Base-by-base conservation (phyloP, 495 filamentous ascomycete genomes). In the Amorphotheca resinae region DNA sequence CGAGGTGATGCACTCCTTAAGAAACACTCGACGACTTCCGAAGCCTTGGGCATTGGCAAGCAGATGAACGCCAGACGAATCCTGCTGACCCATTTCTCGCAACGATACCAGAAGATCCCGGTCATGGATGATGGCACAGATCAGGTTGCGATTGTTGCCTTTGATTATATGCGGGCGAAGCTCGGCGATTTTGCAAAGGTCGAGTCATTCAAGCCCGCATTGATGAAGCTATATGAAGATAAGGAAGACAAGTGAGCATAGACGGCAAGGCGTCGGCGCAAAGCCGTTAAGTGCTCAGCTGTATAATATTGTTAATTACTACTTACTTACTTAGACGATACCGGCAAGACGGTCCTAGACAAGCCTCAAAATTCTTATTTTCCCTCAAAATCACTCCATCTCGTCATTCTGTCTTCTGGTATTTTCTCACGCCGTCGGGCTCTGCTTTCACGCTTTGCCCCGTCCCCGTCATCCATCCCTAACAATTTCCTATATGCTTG, bases 51-150 rank as follows among this genome's bases (percentile, higher is more conserved):
- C 31, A 72, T 95, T 4, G 93, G 78, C 18, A 69, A 68, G 20
- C 61, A 61, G 21, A 98, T 98, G 93, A 54, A 70, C 11, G 89
- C 87, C 1, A 68, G 72, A 40, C 65, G 79, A 16, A 73, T 88
- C 14, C 52, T 95, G 42, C 67, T 98, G 32, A 96, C 93, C 17
- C 91, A 98, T 62, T 98, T 98, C 63, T 83, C 77, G 22, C 91
- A 98, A 60, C 68, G 91, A n/a, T 98, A 98, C 60, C 83, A 86
- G 53, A 95, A 95, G 63, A 54, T 89, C 18, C 77, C 82, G 4
- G 59, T 69, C 8, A 59, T 82, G 54, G 59, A 40, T 25, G 46
- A 55, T 9, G 57, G 48, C 14, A 36, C 54, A 18, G 62, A 65
- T 41, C 53, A 64, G 58, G 79, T 81, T 4, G 66, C 87, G 33